A percentile compares a stretch with the other conserved stretches of the same genome.
Conservation (phyloP, 345 rosid genomes). For the Eucalyptus pumila region DNA sequence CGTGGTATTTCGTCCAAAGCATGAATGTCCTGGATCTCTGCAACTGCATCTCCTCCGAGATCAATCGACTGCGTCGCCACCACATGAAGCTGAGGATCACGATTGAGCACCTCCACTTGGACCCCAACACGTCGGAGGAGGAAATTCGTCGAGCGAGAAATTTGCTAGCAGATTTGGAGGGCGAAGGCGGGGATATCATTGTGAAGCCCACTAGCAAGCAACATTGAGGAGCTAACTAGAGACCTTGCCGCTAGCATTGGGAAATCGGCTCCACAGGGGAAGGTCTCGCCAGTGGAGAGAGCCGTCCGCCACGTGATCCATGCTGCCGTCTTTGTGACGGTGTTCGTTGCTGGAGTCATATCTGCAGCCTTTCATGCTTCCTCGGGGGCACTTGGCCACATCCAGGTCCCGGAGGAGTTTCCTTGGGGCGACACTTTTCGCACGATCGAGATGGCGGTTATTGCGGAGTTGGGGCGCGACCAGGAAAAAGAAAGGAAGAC, state of each 20-base stretch:
- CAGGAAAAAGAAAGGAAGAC: neutral
- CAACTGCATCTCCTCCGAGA: neutral
- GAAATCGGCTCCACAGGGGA: neutral
- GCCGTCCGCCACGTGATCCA: neutral
- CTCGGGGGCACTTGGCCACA: neutral
- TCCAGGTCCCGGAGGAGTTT: neutral
- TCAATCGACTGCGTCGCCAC: neutral
- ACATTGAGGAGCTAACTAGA: neutral
- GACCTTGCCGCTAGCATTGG: neutral
- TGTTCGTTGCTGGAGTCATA: neutral
- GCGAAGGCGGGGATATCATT: neutral
- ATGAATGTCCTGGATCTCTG: neutral
- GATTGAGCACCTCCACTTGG: neutral
- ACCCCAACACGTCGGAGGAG: neutral
- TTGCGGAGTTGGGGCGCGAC: neutral
- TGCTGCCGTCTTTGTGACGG: neutral
- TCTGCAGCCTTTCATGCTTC: neutral
- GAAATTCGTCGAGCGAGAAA: neutral
- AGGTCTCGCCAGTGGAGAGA: neutral
- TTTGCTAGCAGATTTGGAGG: neutral
- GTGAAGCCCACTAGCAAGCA: neutral
- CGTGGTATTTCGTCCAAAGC: neutral
- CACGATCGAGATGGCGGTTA: neutral
- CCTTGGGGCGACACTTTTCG: neutral
- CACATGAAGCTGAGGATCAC: neutral